Conservation (phyloP, 805 yeast species). For the Yamadazyma nakazawae region DNA sequence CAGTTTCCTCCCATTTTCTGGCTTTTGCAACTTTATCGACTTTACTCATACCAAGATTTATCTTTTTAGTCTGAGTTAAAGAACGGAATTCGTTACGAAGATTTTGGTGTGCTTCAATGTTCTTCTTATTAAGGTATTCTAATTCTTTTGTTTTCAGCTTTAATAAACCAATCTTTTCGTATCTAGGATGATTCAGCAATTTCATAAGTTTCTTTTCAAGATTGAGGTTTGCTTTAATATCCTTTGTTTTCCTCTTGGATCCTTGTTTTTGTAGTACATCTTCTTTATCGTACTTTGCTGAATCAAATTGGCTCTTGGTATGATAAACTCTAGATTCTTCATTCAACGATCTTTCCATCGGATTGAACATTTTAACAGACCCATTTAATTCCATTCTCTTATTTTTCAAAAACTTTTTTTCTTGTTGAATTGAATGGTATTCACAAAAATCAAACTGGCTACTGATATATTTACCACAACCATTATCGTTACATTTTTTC, state of each 20-base stretch:
- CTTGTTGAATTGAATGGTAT: constrained; percentile 12
- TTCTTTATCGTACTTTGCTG: constrained; percentile 46
- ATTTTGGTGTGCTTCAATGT: background rate
- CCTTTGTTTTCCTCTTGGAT: constrained; percentile 29
- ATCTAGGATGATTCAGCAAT: constrained; percentile 18
- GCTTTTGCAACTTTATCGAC: constrained; percentile 7
- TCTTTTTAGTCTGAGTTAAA: constrained; percentile 10
- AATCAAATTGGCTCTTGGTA: constrained; percentile 16
- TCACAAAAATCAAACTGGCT: constrained; percentile 13
- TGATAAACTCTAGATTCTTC: constrained; percentile 22
- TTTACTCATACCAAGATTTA: constrained; percentile 13
- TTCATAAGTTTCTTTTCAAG: constrained; percentile 34
- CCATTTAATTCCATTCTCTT: constrained; percentile 76
- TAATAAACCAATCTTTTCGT: constrained; percentile 19
- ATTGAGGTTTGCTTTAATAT: constrained; percentile 27
- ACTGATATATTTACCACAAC: constrained; percentile 38
- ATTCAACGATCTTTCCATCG: constrained; percentile 13
- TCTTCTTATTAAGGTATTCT: background rate
- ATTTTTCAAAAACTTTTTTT: constrained; percentile 14
- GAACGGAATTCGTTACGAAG: constrained; percentile 6
- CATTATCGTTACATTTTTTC: constrained; percentile 60
- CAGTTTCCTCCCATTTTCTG: constrained; percentile 9
- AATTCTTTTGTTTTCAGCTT: constrained; percentile 10
- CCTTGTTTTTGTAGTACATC: constrained; percentile 40
- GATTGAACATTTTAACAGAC: constrained; percentile 50